Conservation (phyloP, 176 grass and related monocot species). For the Canna indica region DNA sequence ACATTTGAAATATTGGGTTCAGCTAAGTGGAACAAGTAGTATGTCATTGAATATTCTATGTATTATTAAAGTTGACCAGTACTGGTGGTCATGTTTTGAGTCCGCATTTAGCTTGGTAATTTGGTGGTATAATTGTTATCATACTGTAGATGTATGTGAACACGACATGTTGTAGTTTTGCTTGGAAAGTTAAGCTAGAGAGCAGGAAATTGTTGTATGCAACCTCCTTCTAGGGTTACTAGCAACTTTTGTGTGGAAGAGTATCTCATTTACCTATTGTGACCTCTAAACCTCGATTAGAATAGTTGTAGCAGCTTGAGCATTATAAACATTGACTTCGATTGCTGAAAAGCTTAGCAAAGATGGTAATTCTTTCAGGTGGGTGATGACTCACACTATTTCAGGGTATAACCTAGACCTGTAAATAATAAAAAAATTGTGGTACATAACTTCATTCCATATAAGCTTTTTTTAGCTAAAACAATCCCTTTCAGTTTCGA, state of each 20-base stretch:
- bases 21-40: neutral
- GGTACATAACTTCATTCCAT: no score
- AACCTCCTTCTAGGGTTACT: no score
- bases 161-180: neutral
- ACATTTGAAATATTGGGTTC: neutral
- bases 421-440: no score
- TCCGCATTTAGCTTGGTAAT: neutral
- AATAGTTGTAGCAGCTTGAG: no score
- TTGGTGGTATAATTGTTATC: neutral
- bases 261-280: neutral
- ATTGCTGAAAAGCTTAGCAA: no score
- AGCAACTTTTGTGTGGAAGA: neutral
- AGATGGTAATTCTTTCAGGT: no score
- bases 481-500: neutral
- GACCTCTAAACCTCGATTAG: neutral
- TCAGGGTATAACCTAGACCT: no score
- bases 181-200: neutral
- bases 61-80: neutral
- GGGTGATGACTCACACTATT: no score
- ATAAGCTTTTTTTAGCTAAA: neutral
- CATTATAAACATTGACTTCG: no score
- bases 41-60: neutral
- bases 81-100: neutral
- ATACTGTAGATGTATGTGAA: neutral
- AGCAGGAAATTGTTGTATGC: neutral